phyloP scores from a whole-genome alignment of 495 filamentous ascomycete species.

The Glarea lozoyensis region DNA sequence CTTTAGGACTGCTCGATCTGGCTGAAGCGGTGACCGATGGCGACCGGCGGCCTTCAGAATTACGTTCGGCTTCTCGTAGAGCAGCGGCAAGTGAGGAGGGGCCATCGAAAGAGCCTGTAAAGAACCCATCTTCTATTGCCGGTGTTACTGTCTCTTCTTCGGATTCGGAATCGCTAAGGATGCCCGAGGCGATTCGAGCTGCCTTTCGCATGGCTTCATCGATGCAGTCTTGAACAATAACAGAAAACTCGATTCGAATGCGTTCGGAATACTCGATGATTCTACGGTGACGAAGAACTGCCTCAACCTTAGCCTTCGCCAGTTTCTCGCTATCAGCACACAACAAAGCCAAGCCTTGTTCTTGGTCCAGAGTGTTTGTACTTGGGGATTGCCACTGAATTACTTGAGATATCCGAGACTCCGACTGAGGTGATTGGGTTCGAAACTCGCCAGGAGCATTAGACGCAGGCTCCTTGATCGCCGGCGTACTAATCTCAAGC shows the following conservation, averaged over 20 bases:
- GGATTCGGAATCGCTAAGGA: conserved; percentile 69
- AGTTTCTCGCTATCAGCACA: conserved; percentile 80
- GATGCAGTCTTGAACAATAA: conserved; percentile 90
- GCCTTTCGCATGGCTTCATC: conserved; percentile 87
- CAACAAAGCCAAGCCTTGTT: conserved; percentile 80
- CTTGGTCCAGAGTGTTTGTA: conserved; percentile 85
- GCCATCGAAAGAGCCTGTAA: conserved; percentile 45
- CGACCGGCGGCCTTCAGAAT: conserved; percentile 26
- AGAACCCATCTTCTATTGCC: conserved; percentile 35
- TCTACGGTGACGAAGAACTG: conserved; percentile 79
- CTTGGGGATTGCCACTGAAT: conserved; percentile 91
- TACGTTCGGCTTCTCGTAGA: conserved; percentile 34
- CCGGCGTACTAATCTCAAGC: conserved; percentile 85
- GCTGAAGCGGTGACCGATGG: conserved; percentile 44
- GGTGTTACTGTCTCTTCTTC: conserved; percentile 31
- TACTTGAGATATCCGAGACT: conserved; percentile 85
- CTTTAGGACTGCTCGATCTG: conserved; percentile 82
- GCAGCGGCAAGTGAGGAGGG: conserved; percentile 50
- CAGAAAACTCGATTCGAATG: conserved; percentile 85
- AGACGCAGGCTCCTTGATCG: conserved; percentile 70
- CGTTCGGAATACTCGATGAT: conserved; percentile 95
- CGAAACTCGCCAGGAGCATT: conserved; percentile 65
- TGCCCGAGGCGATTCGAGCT: conserved; percentile 73
- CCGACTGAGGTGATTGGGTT: conserved; percentile 90
- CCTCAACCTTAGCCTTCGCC: conserved; percentile 81